Percentiles rank a stretch among this genome's conserved stretches.
phyloP scores from a whole-genome alignment of 2,329 filamentous ascomycete species.

The Bipolaris victoriae region DNA sequence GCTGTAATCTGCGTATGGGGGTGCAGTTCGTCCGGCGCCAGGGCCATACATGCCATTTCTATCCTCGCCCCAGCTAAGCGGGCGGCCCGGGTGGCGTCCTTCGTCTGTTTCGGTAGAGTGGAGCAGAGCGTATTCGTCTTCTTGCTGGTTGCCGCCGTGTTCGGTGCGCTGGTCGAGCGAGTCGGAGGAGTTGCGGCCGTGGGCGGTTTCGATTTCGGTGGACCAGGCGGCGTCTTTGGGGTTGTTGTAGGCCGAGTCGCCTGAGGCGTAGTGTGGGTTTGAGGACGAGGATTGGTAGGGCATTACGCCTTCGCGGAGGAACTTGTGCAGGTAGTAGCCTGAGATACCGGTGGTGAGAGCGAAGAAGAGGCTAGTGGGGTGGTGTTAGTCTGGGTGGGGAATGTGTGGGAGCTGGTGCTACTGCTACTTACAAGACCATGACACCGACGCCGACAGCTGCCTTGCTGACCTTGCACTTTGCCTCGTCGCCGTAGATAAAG shows the following conservation, averaged over 20 bases:
- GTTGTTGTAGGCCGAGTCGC: conserved; percentile 31
- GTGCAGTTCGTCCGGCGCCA: conserved; percentile 13
- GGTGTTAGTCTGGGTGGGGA: conserved; percentile 3
- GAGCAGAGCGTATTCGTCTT: conserved; percentile 59
- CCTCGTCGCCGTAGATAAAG: conserved; percentile 61
- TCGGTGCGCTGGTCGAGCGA: conserved; percentile 49
- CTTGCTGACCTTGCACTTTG: conserved; percentile 63
- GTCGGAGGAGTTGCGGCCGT: conserved; percentile 49
- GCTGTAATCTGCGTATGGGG: conserved; percentile 46
- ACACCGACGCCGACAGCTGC: conserved; percentile 63
- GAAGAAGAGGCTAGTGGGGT: conserved; percentile 58
- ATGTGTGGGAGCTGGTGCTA: too few species aligned
- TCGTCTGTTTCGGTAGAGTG: conserved; percentile 51
- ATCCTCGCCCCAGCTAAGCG: conserved; percentile 49
- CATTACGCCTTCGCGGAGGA: conserved; percentile 62
- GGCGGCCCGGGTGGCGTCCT: conserved; percentile 49
- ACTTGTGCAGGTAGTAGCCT: conserved; percentile 61
- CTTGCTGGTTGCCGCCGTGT: conserved; percentile 54
- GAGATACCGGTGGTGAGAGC: conserved; percentile 59
- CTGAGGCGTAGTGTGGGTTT: conserved; percentile 52
- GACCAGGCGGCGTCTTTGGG: conserved; percentile 53
- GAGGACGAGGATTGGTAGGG: conserved; percentile 53
- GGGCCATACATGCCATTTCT: conserved; percentile 19
- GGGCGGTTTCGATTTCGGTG: conserved; percentile 50
- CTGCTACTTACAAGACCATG: conserved; percentile 59